Base-by-base conservation (phyloP, 495 filamentous ascomycete species). In the Penicilliopsis zonata region DNA sequence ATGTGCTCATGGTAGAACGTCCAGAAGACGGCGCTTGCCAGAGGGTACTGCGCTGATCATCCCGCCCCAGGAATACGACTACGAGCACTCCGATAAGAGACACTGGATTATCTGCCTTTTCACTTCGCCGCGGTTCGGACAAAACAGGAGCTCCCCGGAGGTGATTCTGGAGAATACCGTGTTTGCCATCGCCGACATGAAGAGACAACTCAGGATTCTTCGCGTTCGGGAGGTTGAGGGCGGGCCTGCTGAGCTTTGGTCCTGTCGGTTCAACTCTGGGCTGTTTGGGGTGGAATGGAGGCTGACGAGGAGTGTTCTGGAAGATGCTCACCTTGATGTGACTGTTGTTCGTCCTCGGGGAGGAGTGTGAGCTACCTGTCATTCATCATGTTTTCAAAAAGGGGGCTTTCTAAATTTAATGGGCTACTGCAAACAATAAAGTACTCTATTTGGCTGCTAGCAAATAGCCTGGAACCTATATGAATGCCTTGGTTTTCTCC, bases 51-150 rank as follows among this genome's bases (percentile, higher is more conserved):
- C 61, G 3, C 48, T 69, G 2, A 46, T 71, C 6, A 69, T 69
- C 13, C 51, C 58, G 5, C 63, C 64, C 0, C 56, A 60, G 20
- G 21, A 43, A 9, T 28, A 14, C 2, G 60, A 54, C 28, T 43
- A 40, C 12, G 17, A 3, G 1, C 28, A 31, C 8, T 25, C 22
- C 9, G 36, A 30, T 5, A 56, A 52, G 18, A 38, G 33, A 8
- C 61, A 66, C 19, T 71, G 64, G 63, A 53, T 71, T 5, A 47
- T 65, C 9, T 71, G 67, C 28, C 48, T 71, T 0, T 69, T 71
- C 24, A 69, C 63, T 0, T 64, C 57, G 0, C 12, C 28, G 0
- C 37, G 38, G 0, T 64, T 52, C 33, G 64, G 65, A 1, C 33
- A 33, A 0, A 36, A 18, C 4, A 43, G 48, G 3, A 53, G 51